Conservation (phyloP, 2,329 filamentous ascomycete species). For the Stemphylium vesicarium region DNA sequence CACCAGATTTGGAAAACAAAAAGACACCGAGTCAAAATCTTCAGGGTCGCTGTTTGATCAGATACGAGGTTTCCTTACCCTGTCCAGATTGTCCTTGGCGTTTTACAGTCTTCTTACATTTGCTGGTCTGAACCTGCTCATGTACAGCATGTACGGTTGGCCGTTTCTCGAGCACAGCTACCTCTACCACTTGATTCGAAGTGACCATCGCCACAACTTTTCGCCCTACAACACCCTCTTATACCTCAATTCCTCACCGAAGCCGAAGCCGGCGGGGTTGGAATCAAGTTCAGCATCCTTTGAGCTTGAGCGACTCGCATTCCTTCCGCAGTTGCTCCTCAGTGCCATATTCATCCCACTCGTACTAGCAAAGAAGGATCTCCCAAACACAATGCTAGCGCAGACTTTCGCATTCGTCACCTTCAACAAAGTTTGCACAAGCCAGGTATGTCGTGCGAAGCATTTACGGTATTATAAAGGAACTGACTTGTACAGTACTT, state of each 20-base stretch:
- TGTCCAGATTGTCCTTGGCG: conserved; percentile 62
- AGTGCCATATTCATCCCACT: conserved; percentile 79
- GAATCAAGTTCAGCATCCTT: conserved; percentile 48
- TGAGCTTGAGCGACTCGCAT: conserved; percentile 79
- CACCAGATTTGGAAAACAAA: conserved; percentile 43
- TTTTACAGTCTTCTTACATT: conserved; percentile 76
- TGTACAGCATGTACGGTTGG: conserved; percentile 76
- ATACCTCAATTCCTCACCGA: conserved; percentile 77
- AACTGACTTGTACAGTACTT: conserved; percentile 72
- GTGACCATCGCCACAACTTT: conserved; percentile 98
- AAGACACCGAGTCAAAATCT: background rate
- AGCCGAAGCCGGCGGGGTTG: conserved; percentile 27
- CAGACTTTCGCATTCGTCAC: conserved; percentile 97
- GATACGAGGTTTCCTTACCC: conserved; percentile 37
- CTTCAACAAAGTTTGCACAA: conserved; percentile 99
- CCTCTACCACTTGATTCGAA: conserved; percentile 87
- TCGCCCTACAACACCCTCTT: conserved; percentile 93
- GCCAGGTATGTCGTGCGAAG: conserved; percentile 70
- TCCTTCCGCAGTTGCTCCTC: conserved; percentile 84
- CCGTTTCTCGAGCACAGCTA: conserved; percentile 90
- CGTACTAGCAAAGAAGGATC: conserved; percentile 77
- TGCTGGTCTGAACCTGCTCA: conserved; percentile 72
- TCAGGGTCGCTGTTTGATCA: conserved; percentile 30
- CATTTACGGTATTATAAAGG: background rate
- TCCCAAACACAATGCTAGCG: conserved; percentile 84